Evolutionary conservation across 345 rosid genomes (phyloP), one percentile per base, ranked within the genome.

Genomic region (Raphanus raphanistrum): DNA sequence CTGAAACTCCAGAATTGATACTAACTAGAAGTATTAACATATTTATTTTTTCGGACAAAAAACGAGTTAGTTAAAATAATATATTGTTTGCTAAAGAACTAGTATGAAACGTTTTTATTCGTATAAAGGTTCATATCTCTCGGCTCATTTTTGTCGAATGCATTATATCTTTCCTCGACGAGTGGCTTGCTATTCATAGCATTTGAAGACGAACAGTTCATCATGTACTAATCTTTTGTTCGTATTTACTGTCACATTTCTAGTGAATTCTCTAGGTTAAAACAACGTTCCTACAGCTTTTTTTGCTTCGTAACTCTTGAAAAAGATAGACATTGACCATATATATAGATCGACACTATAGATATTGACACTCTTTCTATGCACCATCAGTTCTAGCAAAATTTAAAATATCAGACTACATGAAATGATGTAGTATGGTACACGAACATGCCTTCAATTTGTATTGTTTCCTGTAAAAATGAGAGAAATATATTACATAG

Each of bases 1-100:
- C 26, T 9, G 9, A 58, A 59, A 74, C 21, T 54, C n/a, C 71
- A 38, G 65, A 54, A 13, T 65, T 65, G 25, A 57, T 38, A 74
- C 25, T 57, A 26, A 27, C 43, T 38, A 38, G 70, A 15, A 15
- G 58, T 52, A 15, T 52, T 52, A 21, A 48, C 17, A 48, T 4
- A 48, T 50, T 33, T 33, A 5, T 5, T 33, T 33, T 33, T 6
- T 33, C 36, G 5, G 36, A 33, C 1, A 33, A 33, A 33, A 33
- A 33, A 0, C 36, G 8, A 33, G 7, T 33, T 33, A 33, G 36
- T 33, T 33, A 33, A 33, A 33, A 33, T 5, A 32, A 5, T 32
- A 32, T 32, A 32, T 5, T 50, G 8, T n/a, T 5, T n/a, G 21
- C 5, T 48, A n/a, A 48, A 10, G 48, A 41, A 41, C 48, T 41